Base-by-base conservation (phyloP, 306 rosid species). In the Arachis hypogaea region DNA sequence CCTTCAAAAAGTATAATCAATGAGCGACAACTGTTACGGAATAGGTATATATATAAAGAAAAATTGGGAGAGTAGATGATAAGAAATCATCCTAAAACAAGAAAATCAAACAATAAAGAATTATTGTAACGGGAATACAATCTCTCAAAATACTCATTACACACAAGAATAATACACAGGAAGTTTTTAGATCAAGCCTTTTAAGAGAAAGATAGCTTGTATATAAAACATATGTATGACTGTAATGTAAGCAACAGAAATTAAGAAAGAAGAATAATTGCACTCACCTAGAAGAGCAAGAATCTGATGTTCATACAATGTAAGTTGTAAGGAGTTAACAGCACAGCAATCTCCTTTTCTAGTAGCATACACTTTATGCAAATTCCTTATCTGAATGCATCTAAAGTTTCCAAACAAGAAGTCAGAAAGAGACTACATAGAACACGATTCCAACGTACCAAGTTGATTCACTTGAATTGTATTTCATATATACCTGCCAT, bases 231-330 rank as follows among this genome's bases (percentile, higher is more conserved):
- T 42, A 44, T 16, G 44, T 14, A 10, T 14, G n/a, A 57, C 43
- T 18, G 10, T n/a, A 41, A 55, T 52, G 57, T 40, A 49, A 46
- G 46, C 4, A 12, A 38, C 52, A 50, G 28, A 57, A 50, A 1
- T 3, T 9, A 52, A 69, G 59, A 43, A 60, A 40, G 18, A 33
- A 61, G 30, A 63, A 61, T 36, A 63, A 69, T 64, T 18, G 65
- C 41, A 69, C 91, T 58, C 71, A 93, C 98, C 98, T 74, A 93
- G 86, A 85, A 93, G 98, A 73, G 97, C 98, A 80, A 93, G 94
- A 86, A 93, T 89, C 85, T 93, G 98, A 80, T 88, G 92, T 88
- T 93, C 97, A 72, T 93, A 93, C 77, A 93, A 84, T 57, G 92
- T 88, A 79, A 91, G 83, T 78, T 78, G 84, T 66, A 93, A 86